Base-by-base conservation (phyloP, 1,284 basidiomycete genomes). In the Anthracocystis walkeri region DNA sequence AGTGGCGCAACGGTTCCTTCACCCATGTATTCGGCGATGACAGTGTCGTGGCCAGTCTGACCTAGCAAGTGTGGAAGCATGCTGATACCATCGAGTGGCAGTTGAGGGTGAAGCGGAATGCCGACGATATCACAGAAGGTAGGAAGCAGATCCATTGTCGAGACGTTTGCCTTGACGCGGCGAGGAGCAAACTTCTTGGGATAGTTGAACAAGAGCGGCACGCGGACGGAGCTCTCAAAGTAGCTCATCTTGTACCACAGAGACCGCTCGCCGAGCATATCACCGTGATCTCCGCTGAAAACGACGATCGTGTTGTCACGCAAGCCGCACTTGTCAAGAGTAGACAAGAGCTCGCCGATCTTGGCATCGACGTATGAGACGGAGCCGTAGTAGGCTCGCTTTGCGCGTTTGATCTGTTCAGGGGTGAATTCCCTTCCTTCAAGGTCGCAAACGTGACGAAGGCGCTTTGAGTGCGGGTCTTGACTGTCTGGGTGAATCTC, bases 181-280 rank as follows among this genome's bases (percentile, higher is more conserved):
- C 62, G 68, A 18, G 68, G 68, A 11, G 52, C 49, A 42, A 65
- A 65, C 58, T 49, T 56, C 49, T 65, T 65, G n/a, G 68, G 68
- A 23, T 65, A 70, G 54, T 60, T 65, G 68, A 70, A 60, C n/a
- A 70, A 54, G 20, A 70, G 60, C 20, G 68, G 68, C 20, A 70
- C 68, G 21, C 68, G 68, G n/a, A 70, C 68, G 8, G 68, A 70
- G 58, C 68, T 70, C 31, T 70, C 68, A 50, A 65, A 70, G 58
- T 70, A 70, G 58, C 68, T 70, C 68, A 70, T 70, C 58, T 70
- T 70, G 68, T 70, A 70, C 68, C 68, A 70, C n/a, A 70, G 49
- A 21, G 46, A 48, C 6, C 68, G 68, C 50, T 70, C 68, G 25
- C 68, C 68, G 8, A 70, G 62, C 68, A 70, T 70, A 29, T 70